Base-by-base conservation (phyloP, 495 filamentous ascomycete genomes). In the Schizothecium vesticola region DNA sequence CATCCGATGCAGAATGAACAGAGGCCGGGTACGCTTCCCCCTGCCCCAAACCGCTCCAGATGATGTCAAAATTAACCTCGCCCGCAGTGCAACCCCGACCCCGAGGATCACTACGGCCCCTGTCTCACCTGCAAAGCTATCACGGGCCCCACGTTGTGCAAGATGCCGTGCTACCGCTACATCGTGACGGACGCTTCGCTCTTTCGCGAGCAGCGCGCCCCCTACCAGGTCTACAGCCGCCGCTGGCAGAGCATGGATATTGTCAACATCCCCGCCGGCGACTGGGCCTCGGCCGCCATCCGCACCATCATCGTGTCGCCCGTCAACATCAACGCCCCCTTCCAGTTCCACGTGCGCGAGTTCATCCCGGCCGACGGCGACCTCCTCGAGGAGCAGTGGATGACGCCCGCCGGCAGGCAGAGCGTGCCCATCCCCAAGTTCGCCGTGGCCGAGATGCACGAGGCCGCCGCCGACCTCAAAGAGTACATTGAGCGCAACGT, bases 171-270 rank as follows among this genome's bases (percentile, higher is more conserved):
- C 64, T 73, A 70, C 57, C 71, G 73, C 0, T 75, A 73, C 60
- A 75, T 75, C 22, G 64, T 75, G 51, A 75, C 73, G 1, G 73
- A 75, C 23, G 71, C 73, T 1, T 70, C 69, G 7, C 66, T 75
- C n/a, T 75, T 73, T 60, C 67, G 73, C 24, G 73, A 75, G 36
- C 73, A 75, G 51, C 58, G 63, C 11, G 69, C 57, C 1, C 73
- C 73, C 2, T 75, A 63, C 23, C 72, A 74, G 57, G 19, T 72
- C 12, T 73, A 68, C 61, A 64, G 66, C 9, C 67, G 64, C 23
- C 67, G 73, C 2, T 75, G 73, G 73, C 71, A 75, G 60, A 70
- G 56, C 56, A 75, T 75, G 73, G 73, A 75, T 36, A 71, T 75
- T 26, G 56, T 75, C 57, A 56, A 75, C 57, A 71, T 75, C 23